Evolutionary conservation across 768 basidiomycete species (phyloP).

Genomic region (Trametes punicea): DNA sequence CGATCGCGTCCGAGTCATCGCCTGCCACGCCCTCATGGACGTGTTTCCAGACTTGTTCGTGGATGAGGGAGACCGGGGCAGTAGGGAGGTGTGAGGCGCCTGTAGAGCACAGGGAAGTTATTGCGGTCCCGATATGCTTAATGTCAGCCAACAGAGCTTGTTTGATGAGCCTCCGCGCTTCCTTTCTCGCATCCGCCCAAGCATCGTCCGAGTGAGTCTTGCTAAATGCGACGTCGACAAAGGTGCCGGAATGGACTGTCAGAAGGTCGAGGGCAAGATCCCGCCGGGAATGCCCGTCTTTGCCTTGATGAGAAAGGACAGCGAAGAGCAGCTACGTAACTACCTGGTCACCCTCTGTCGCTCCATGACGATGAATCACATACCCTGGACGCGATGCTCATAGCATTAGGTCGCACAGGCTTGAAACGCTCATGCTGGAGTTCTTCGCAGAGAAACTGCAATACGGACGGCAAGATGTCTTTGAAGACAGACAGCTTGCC

Average conservation of each 20-base stretch:
- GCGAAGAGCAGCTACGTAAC: constrained; percentile 32
- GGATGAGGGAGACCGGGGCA: constrained; percentile 36
- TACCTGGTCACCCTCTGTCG: neutral
- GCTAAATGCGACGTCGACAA: constrained; percentile 46
- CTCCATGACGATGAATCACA: constrained; percentile 26
- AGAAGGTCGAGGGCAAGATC: constrained; percentile 37
- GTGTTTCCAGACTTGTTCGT: constrained; percentile 64
- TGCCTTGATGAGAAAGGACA: constrained; percentile 33
- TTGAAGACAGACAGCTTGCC: constrained; percentile 19
- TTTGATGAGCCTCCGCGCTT: constrained; percentile 41
- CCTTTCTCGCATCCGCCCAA: constrained; percentile 42
- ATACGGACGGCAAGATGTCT: constrained; percentile 68
- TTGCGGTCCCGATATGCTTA: constrained; percentile 30
- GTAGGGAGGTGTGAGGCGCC: constrained; percentile 33
- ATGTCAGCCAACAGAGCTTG: constrained; percentile 34
- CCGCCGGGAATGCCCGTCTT: constrained; percentile 28
- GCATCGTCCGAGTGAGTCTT: constrained; percentile 34
- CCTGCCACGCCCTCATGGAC: constrained; percentile 58
- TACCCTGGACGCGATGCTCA: constrained; percentile 62
- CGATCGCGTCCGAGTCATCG: constrained; percentile 56
- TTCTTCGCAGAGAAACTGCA: constrained; percentile 75
- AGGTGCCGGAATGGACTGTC: constrained; percentile 48
- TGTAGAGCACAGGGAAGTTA: constrained; percentile 32
- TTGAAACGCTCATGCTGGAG: constrained; percentile 75
- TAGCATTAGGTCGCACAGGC: constrained; percentile 53